Conservation (phyloP, 2,329 filamentous ascomycete genomes). For the Fusarium coffeatum region DNA sequence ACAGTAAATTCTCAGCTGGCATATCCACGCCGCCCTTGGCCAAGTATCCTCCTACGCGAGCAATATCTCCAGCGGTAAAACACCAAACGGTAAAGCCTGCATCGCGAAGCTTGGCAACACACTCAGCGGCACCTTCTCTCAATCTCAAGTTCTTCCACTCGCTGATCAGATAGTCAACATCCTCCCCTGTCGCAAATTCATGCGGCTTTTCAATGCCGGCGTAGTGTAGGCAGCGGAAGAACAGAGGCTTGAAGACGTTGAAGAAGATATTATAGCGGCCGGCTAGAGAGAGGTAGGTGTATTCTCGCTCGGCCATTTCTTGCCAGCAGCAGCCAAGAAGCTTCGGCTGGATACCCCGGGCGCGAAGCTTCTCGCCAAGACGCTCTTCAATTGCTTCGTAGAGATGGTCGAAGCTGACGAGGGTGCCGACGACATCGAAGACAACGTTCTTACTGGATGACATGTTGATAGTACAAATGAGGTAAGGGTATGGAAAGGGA, state of each 20-base stretch:
- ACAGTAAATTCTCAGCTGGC: not conserved
- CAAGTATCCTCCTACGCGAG: not conserved
- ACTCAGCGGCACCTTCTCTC: not conserved
- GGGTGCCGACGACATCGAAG: not conserved
- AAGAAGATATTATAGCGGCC: not conserved
- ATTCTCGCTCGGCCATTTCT: not conserved
- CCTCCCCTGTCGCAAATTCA: not conserved
- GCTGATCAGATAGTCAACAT: not conserved
- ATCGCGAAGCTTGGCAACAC: not conserved
- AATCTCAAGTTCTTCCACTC: not conserved
- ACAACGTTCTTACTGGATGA: not conserved
- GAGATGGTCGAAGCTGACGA: constrained; percentile 4
- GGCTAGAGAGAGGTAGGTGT: not conserved
- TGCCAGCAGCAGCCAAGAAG: constrained; percentile 1
- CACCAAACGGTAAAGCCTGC: not conserved
- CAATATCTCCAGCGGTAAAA: not conserved
- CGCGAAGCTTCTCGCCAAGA: not conserved
- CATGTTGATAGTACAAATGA: not conserved
- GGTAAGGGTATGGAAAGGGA: not conserved
- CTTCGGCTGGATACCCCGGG: not conserved
- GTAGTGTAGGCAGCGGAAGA: not conserved
- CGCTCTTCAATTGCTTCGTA: not conserved
- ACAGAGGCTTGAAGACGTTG: not conserved
- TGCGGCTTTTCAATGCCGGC: not conserved
- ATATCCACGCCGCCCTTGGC: not conserved